A percentile compares a stretch with the other conserved stretches of the same genome.
phyloP scores from a whole-genome alignment of 495 filamentous ascomycete genomes.

The Neurospora tetrasperma region DNA sequence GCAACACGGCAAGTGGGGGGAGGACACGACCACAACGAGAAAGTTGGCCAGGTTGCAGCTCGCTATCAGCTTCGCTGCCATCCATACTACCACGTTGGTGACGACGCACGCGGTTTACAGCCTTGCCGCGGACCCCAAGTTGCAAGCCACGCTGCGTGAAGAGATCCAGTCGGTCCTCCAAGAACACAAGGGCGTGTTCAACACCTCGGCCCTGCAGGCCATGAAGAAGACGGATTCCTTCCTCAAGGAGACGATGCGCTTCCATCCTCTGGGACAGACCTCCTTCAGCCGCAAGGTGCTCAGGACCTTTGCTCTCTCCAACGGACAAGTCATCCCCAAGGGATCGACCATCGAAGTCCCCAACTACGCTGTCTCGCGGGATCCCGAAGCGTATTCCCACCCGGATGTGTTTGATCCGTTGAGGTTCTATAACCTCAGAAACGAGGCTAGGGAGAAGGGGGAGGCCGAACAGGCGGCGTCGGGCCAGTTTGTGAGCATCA shows the following conservation, averaged over 20 bases:
- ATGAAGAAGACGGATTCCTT: slow-evolving; percentile 30
- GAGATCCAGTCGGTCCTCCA: slow-evolving; percentile 36
- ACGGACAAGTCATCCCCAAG: slow-evolving; percentile 29
- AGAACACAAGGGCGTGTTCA: slow-evolving; percentile 20
- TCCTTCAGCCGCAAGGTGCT: slow-evolving; percentile 30
- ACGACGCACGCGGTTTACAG: slow-evolving; percentile 24
- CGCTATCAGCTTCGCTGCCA: slow-evolving; percentile 37
- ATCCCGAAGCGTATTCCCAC: slow-evolving; percentile 19
- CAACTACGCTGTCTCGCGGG: slow-evolving; percentile 24
- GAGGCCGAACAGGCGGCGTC: slow-evolving; percentile 16
- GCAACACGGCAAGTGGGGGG: slow-evolving; percentile 10
- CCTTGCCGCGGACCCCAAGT: slow-evolving; percentile 33
- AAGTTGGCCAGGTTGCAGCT: slow-evolving; percentile 28
- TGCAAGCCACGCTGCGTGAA: slow-evolving; percentile 37
- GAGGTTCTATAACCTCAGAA: slow-evolving; percentile 39
- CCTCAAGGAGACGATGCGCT: slow-evolving; percentile 26
- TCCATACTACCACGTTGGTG: slow-evolving; percentile 29
- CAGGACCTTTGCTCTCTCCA: slow-evolving; percentile 30
- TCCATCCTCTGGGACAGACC: slow-evolving; percentile 6
- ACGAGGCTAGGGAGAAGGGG: slow-evolving; percentile 22
- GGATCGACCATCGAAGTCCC: slow-evolving; percentile 31
- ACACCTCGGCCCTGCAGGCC: slow-evolving; percentile 17
- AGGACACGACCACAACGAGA: slow-evolving; percentile 9
- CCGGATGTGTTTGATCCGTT: slow-evolving; percentile 37
- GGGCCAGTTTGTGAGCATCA: slow-evolving; percentile 35